Base-by-base conservation (phyloP, 179 eudicot species). In the Drosera spatulata region DNA sequence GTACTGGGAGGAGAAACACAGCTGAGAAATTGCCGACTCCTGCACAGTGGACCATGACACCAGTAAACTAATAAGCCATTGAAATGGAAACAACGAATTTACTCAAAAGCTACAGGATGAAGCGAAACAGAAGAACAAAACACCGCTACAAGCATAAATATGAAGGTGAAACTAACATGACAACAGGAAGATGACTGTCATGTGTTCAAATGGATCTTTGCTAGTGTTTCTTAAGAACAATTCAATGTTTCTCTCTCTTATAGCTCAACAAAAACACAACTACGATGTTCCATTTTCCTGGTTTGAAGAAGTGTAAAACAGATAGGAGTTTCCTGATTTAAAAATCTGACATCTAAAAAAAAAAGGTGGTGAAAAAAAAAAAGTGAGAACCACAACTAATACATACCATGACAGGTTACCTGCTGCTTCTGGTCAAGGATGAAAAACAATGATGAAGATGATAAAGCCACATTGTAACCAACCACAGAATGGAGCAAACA, bases 11-110 rank as follows among this genome's bases (percentile, higher is more conserved):
- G 74, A 88, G 75, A 73, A 88, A 73, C 55, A 88, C 63, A 50
- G 96, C 95, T 54, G 77, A 66, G 73, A 77, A 66, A 76, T 85
- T 91, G 48, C 96, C 96, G 55, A 79, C 48, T 66, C 98, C 98
- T 88, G 95, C 77, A 78, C 2, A 59, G 55, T 39, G 45, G 37
- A 56, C 40, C 44, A 56, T 2, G 4, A 56, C 42, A 56, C 7
- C 13, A 56, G 44, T 39, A 37, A 39, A 13, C 10, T 6, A 39
- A 8, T 11, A 3, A 56, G 13, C 39, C 10, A 8, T 13, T 11
- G 10, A 39, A 4, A 11, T 1, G n/a, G 4, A 56, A 56, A 33
- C 40, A 53, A 12, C 1, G 13, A 14, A 51, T 5, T 11, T 4
- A 51, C 13, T 2, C 13, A 51, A 14, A 7, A 7, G 50, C 50